phyloP scores from a whole-genome alignment of 768 basidiomycete species.

The Panaeolus papilionaceus region DNA sequence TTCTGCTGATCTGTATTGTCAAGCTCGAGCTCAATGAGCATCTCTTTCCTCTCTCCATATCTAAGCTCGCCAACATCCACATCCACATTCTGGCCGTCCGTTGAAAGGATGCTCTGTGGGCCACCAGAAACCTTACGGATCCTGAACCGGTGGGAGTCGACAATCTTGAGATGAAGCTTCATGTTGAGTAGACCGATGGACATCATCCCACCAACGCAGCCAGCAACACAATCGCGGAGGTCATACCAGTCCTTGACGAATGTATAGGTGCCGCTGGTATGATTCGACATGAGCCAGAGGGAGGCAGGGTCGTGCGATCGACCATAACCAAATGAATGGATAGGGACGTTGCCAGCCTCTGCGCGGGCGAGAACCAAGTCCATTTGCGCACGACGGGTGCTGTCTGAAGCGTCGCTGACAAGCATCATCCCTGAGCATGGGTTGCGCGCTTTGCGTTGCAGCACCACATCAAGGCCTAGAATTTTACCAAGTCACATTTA shows the following conservation, averaged over 20 bases:
- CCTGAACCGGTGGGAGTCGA: slow-evolving; percentile 88
- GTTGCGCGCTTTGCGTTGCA: slow-evolving; percentile 93
- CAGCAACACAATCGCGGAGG: slow-evolving; percentile 89
- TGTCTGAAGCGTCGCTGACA: slow-evolving; percentile 92
- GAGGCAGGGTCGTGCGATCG: slow-evolving; percentile 97
- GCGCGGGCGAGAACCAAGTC: slow-evolving; percentile 96
- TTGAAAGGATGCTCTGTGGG: slow-evolving; percentile 82
- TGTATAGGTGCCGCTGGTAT: slow-evolving; percentile 96
- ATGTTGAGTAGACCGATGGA: slow-evolving; percentile 91
- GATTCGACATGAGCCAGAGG: slow-evolving; percentile 98
- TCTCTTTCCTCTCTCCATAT: slow-evolving; percentile 97
- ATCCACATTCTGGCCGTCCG: slow-evolving; percentile 95
- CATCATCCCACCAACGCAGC: slow-evolving; percentile 96
- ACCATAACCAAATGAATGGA: slow-evolving; percentile 97
- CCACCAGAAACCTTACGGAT: slow-evolving; percentile 96
- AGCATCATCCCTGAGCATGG: slow-evolving; percentile 91
- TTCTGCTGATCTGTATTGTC: slow-evolving; percentile 73
- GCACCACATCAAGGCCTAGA: slow-evolving; percentile 86
- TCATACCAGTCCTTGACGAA: slow-evolving; percentile 99
- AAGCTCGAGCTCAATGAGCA: slow-evolving; percentile 95
- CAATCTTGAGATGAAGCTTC: slow-evolving; percentile 94
- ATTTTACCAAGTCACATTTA: slow-evolving; percentile 11
- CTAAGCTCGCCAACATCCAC: slow-evolving; percentile 93
- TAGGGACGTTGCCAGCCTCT: slow-evolving; percentile 95
- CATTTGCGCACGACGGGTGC: slow-evolving; percentile 95